Evolutionary conservation across 1,284 basidiomycete genomes (phyloP).

Genomic region (Cryptococcus sp.): DNA sequence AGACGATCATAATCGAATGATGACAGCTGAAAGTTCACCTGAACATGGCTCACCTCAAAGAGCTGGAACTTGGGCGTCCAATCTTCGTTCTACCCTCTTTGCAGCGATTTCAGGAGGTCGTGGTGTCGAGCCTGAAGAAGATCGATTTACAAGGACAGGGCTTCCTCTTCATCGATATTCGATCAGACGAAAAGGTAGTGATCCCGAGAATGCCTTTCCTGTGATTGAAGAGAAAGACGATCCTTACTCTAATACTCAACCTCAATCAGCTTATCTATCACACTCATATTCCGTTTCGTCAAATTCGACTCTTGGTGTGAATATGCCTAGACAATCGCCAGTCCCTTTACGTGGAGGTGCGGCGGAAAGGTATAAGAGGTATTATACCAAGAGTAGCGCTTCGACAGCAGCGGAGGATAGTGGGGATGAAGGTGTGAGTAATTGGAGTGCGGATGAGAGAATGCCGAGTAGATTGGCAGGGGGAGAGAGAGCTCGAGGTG

Average conservation of each 20-base stretch:
- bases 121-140: constrained; percentile 5
- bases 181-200: constrained; percentile 8
- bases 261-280: constrained; percentile 2
- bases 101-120: constrained; percentile 20
- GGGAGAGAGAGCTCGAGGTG: constrained; percentile 12
- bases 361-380: constrained; percentile 16
- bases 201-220: constrained; percentile 4
- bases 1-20: background rate
- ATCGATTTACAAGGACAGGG: constrained; percentile 23
- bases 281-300: background rate
- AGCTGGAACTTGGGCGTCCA: constrained; percentile 26
- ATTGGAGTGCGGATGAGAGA: constrained; percentile 1
- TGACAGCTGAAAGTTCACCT: background rate
- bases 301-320: background rate
- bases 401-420: background rate
- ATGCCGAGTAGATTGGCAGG: constrained; percentile 8
- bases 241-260: background rate
- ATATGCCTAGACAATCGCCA: background rate
- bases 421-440: constrained; percentile 3
- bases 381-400: constrained; percentile 10
- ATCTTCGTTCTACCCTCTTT: constrained; percentile 26
- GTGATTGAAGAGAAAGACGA: constrained; percentile 18
- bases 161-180: constrained; percentile 15
- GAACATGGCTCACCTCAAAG: constrained; percentile 8
- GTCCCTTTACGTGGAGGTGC: constrained; percentile 3